Conservation (phyloP, 1,139 yeast species). For the Hansenula sp. region DNA sequence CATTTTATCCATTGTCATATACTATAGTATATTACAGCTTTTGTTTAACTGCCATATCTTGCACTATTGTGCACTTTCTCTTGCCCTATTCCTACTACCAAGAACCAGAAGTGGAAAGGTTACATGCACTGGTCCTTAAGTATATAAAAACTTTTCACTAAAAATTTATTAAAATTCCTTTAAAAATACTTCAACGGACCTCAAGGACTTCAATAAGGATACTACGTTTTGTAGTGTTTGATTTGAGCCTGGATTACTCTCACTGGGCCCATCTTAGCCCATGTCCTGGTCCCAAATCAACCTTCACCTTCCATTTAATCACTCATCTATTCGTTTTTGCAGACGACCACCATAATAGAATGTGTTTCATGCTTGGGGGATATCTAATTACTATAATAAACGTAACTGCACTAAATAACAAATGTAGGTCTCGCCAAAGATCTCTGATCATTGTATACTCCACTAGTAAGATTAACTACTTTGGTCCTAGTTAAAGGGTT, state of each 20-base stretch:
- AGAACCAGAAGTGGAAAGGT: too few species aligned
- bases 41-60: too few species aligned
- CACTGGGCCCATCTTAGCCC: slow-evolving; percentile 3
- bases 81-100: background rate
- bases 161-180: background rate
- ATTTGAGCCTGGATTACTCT: background rate
- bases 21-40: too few species aligned
- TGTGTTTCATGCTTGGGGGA: slow-evolving; percentile 8
- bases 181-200: background rate
- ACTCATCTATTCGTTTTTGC: slow-evolving; percentile 7
- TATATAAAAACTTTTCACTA: background rate
- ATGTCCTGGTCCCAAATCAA: slow-evolving; percentile 1
- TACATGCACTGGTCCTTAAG: too few species aligned
- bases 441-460: too few species aligned
- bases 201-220: background rate
- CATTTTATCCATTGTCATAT: too few species aligned
- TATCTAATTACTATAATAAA: background rate
- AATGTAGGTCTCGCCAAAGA: too few species aligned
- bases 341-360: slow-evolving; percentile 4
- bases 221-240: slow-evolving; percentile 1
- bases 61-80: too few species aligned
- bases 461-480: too few species aligned
- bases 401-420: background rate
- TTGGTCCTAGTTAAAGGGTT: too few species aligned
- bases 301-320: slow-evolving; percentile 4